Conservation (phyloP, 2,329 filamentous ascomycete genomes). For the Botrytis elliptica region DNA sequence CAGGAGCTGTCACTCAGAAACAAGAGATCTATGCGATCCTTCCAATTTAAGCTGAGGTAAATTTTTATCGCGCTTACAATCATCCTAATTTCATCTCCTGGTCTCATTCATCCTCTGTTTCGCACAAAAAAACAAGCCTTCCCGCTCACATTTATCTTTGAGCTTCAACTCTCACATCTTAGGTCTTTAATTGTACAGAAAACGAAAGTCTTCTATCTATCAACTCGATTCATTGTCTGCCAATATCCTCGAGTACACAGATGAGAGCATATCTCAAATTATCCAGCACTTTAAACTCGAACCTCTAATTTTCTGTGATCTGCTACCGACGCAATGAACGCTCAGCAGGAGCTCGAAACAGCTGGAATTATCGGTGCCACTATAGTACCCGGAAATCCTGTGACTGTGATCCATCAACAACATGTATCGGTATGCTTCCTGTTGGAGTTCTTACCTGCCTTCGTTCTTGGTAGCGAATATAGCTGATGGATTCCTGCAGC, state of each 20-base stretch:
- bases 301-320: neutral
- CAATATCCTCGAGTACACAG: neutral
- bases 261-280: neutral
- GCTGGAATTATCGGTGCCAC: neutral
- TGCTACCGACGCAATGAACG: neutral
- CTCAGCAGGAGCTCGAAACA: neutral
- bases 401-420: neutral
- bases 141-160: neutral
- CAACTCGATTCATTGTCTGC: neutral
- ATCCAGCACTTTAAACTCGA: neutral
- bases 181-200: too few relatives aligned
- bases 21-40: too few relatives aligned
- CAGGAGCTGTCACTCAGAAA: neutral
- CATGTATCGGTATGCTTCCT: neutral
- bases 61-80: neutral
- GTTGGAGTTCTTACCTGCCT: neutral
- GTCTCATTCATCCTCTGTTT: neutral
- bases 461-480: neutral
- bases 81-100: neutral
- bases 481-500: neutral
- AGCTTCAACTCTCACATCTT: neutral
- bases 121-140: neutral
- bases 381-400: neutral
- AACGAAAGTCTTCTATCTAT: neutral
- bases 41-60: neutral